phyloP scores from a whole-genome alignment of 2,329 filamentous ascomycete species.

The Westerdykella ornata region DNA sequence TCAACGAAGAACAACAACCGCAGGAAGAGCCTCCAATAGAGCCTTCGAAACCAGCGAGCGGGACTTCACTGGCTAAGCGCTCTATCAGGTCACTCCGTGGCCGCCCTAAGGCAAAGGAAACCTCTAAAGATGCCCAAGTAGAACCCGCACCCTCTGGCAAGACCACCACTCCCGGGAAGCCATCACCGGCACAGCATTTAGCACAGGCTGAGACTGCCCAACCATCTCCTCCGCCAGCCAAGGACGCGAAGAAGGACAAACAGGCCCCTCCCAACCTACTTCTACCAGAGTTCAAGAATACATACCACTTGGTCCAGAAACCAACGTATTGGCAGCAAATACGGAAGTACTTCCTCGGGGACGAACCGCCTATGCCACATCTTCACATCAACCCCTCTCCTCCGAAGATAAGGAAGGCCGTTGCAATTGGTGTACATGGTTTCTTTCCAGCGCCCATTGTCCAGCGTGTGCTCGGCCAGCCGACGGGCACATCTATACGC shows the following conservation, averaged over 20 bases:
- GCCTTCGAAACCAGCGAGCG: slow-evolving; percentile 11
- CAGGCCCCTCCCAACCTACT: slow-evolving; percentile 54
- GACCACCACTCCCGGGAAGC: slow-evolving; percentile 23
- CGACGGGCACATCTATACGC: slow-evolving; percentile 87
- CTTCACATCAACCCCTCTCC: slow-evolving; percentile 63
- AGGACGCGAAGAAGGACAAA: slow-evolving; percentile 18
- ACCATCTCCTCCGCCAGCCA: slow-evolving; percentile 22
- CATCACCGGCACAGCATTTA: slow-evolving; percentile 22
- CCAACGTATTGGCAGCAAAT: slow-evolving; percentile 43
- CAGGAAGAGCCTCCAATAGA: slow-evolving; percentile 14
- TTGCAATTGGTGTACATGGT: slow-evolving; percentile 91
- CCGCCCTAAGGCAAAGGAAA: slow-evolving; percentile 21
- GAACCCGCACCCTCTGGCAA: slow-evolving; percentile 35
- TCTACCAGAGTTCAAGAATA: slow-evolving; percentile 62
- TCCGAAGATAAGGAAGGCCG: slow-evolving; percentile 71
- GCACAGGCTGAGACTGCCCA: slow-evolving; percentile 22
- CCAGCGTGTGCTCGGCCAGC: slow-evolving; percentile 86
- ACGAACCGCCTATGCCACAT: slow-evolving; percentile 55
- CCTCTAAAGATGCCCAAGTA: slow-evolving; percentile 13
- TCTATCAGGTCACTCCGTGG: slow-evolving; percentile 30
- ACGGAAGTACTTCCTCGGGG: slow-evolving; percentile 37
- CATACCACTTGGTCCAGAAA: slow-evolving; percentile 50
- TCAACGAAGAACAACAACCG: slow-evolving; percentile 39
- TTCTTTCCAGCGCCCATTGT: slow-evolving; percentile 84
- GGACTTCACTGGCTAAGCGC: slow-evolving; percentile 19